These are phyloP conservation scores for Lizanozyma gosingica DNA, from an alignment of 1,139 yeast genomes.

Conservation along the genomic window DNA sequence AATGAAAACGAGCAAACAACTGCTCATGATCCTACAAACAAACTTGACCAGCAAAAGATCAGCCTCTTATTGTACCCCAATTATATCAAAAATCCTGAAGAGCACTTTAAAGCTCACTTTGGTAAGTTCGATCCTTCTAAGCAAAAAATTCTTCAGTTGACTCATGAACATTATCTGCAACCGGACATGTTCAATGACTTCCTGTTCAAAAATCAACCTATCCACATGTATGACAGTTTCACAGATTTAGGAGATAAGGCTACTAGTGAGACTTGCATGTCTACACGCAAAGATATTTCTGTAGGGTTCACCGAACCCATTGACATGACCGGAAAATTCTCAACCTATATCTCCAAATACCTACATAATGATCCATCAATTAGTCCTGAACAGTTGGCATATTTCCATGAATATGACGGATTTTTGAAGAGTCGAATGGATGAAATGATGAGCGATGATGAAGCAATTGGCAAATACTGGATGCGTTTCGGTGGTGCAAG, in stretches of 20 bases:
- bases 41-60: background rate
- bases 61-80: background rate
- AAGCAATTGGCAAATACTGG: constrained; percentile 25
- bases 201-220: background rate
- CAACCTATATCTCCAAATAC: background rate
- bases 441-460: constrained; percentile 12
- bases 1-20: background rate
- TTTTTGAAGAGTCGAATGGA: background rate
- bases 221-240: background rate
- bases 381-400: background rate
- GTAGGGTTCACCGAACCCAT: background rate
- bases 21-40: background rate
- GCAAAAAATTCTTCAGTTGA: background rate
- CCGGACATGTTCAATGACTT: background rate
- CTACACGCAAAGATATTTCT: background rate
- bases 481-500: constrained; percentile 30
- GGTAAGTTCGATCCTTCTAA: background rate
- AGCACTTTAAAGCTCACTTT: background rate
- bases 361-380: background rate
- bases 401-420: background rate
- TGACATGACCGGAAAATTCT: background rate
- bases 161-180: background rate
- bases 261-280: background rate
- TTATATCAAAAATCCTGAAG: background rate
- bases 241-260: background rate